Conservation (phyloP, 768 basidiomycete genomes). For the Lactarius sp. region DNA sequence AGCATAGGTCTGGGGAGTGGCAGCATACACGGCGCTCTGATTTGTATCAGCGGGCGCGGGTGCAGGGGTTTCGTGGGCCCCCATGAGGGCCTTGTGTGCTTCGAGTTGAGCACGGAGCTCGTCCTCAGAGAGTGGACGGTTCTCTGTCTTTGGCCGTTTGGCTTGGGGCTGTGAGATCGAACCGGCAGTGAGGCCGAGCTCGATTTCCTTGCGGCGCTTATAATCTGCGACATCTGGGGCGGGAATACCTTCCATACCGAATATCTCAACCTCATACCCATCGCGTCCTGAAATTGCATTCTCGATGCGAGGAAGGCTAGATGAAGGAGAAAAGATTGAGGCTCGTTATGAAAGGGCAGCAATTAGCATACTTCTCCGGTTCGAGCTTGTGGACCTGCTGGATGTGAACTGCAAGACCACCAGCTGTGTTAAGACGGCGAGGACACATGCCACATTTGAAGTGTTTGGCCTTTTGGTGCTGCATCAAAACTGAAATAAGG, state of each 20-base stretch:
- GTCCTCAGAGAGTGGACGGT: conserved; percentile 70
- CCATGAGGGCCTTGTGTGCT: conserved; percentile 92
- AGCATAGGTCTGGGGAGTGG: conserved; percentile 66
- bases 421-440: conserved; percentile 91
- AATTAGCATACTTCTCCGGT: conserved; percentile 56
- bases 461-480: conserved; percentile 99
- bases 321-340: conserved; percentile 10
- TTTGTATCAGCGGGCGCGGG: conserved; percentile 39
- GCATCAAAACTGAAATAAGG: conserved; percentile 74
- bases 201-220: conserved; percentile 92
- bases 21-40: conserved; percentile 63
- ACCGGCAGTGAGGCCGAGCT: conserved; percentile 79
- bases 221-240: conserved; percentile 93
- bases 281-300: conserved; percentile 95
- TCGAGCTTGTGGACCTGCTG: conserved; percentile 99
- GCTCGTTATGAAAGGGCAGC: not conserved
- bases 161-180: conserved; percentile 76
- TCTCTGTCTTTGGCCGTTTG: conserved; percentile 78
- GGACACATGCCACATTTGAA: conserved; percentile 98
- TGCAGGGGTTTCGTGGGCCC: conserved; percentile 40
- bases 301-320: conserved; percentile 80
- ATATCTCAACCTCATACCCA: conserved; percentile 98
- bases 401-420: conserved; percentile 95
- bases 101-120: conserved; percentile 82
- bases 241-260: conserved; percentile 98